These are phyloP conservation scores for Russula ochroleuca DNA, from an alignment of 768 basidiomycete genomes.

Conservation along the genomic window DNA sequence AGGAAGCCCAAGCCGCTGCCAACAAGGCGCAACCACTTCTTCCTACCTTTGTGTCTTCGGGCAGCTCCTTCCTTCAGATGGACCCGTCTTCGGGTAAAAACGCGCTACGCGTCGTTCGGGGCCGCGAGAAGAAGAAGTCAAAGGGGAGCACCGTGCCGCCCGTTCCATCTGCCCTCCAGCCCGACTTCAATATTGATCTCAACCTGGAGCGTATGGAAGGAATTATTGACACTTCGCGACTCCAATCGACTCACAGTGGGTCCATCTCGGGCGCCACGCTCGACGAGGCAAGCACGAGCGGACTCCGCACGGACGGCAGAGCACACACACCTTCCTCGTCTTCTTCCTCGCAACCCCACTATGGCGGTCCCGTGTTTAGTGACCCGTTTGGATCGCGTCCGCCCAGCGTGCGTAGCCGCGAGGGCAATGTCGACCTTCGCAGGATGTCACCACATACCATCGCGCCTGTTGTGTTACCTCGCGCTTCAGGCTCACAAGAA, in stretches of 20 bases:
- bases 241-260: slow-evolving; percentile 33
- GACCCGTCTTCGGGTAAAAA: slow-evolving; percentile 26
- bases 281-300: slow-evolving; percentile 34
- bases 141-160: slow-evolving; percentile 31
- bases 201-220: slow-evolving; percentile 77
- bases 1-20: slow-evolving; percentile 33
- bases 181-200: slow-evolving; percentile 53
- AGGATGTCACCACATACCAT: slow-evolving; percentile 21
- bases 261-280: slow-evolving; percentile 44
- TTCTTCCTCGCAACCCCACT: slow-evolving; percentile 16
- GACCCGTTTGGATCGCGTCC: slow-evolving; percentile 27
- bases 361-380: slow-evolving; percentile 19
- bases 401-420: slow-evolving; percentile 14
- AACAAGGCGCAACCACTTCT: slow-evolving; percentile 18
- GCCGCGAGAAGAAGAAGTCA: slow-evolving; percentile 36
- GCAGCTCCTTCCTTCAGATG: slow-evolving; percentile 30
- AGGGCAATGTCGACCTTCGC: slow-evolving; percentile 17
- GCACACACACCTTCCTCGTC: slow-evolving; percentile 19
- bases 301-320: slow-evolving; percentile 19
- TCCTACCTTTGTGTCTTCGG: slow-evolving; percentile 24
- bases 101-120: slow-evolving; percentile 27
- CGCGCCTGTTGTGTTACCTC: slow-evolving; percentile 11
- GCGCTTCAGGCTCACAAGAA: slow-evolving; percentile 25
- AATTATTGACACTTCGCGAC: slow-evolving; percentile 54
- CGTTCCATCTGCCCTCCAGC: slow-evolving; percentile 36